These are phyloP conservation scores for Lolium rigidum DNA, from an alignment of 176 grass and related monocot genomes.

Conservation along the genomic window DNA sequence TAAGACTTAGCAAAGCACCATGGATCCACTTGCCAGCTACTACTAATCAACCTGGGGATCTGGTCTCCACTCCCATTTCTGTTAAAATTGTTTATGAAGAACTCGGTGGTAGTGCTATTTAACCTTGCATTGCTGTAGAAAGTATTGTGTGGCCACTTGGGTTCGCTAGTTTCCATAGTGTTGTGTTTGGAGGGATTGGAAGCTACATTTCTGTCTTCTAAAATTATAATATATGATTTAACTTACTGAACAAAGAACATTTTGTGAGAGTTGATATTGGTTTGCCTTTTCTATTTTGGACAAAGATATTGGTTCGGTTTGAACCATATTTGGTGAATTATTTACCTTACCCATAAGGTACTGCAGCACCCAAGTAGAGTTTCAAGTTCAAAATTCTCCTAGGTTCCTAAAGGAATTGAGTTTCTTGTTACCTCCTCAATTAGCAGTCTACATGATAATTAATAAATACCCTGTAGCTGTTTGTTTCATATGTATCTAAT, in stretches of 20 bases:
- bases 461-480: not conserved
- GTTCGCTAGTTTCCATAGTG: not conserved
- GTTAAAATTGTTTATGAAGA: slow-evolving; percentile 8
- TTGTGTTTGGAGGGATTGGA: slow-evolving; percentile 6
- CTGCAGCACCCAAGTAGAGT: not conserved
- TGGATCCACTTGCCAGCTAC: slow-evolving; percentile 7
- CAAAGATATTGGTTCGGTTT: not conserved
- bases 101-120: not conserved
- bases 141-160: not conserved
- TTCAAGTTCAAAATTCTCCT: not conserved
- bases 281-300: not conserved
- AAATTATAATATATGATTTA: not conserved
- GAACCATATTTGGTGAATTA: not conserved
- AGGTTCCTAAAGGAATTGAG: not conserved
- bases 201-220: not conserved
- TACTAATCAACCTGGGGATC: not conserved
- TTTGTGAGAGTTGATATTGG: not conserved
- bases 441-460: not conserved
- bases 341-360: not conserved
- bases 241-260: slow-evolving; percentile 18
- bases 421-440: not conserved
- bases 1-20: slow-evolving; percentile 39
- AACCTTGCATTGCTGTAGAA: not conserved
- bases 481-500: not conserved
- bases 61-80: not conserved